Percentiles rank a stretch among this genome's conserved stretches.
phyloP scores from a whole-genome alignment of 2,329 filamentous ascomycete species.

The Pestalotiopsis sp. region DNA sequence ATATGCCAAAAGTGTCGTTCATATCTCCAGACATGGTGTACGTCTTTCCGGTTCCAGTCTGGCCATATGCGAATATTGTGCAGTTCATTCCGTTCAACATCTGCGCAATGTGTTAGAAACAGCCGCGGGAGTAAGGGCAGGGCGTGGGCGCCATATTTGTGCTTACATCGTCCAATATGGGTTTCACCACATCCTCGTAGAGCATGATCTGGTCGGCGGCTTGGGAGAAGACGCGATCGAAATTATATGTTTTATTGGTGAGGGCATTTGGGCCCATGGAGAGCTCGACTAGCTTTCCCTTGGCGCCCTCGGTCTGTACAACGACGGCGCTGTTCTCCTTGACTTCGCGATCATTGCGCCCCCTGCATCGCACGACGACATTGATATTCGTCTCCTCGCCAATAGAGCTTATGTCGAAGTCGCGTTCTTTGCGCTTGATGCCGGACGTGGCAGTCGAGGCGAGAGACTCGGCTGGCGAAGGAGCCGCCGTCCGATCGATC shows the following conservation, averaged over 20 bases:
- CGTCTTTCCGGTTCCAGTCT: conserved; percentile 97
- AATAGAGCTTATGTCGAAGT: conserved; percentile 71
- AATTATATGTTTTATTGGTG: conserved; percentile 95
- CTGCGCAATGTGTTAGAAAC: conserved; percentile 44
- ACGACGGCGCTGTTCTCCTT: conserved; percentile 94
- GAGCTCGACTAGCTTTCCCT: conserved; percentile 80
- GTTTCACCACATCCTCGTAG: conserved; percentile 93
- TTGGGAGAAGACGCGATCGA: conserved; percentile 95
- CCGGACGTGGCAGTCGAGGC: conserved; percentile 62
- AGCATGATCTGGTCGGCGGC: conserved; percentile 93
- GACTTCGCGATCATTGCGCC: conserved; percentile 89
- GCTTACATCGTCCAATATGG: conserved; percentile 86
- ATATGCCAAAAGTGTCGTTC: conserved; percentile 79
- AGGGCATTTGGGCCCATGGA: conserved; percentile 92
- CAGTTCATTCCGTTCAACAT: conserved; percentile 96
- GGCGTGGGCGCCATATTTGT: neutral
- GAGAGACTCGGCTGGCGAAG: conserved; percentile 74
- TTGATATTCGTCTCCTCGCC: conserved; percentile 94
- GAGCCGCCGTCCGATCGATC: conserved; percentile 46
- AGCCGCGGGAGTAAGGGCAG: neutral
- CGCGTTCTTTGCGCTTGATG: conserved; percentile 84
- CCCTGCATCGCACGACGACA: conserved; percentile 92
- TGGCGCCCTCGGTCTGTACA: conserved; percentile 83
- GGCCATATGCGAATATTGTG: conserved; percentile 97
- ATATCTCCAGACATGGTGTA: conserved; percentile 99